A percentile compares a stretch with the other conserved stretches of the same genome.
Evolutionary conservation across 2,329 filamentous ascomycete genomes (phyloP).

Genomic region (Sarocladiaceae sp.): DNA sequence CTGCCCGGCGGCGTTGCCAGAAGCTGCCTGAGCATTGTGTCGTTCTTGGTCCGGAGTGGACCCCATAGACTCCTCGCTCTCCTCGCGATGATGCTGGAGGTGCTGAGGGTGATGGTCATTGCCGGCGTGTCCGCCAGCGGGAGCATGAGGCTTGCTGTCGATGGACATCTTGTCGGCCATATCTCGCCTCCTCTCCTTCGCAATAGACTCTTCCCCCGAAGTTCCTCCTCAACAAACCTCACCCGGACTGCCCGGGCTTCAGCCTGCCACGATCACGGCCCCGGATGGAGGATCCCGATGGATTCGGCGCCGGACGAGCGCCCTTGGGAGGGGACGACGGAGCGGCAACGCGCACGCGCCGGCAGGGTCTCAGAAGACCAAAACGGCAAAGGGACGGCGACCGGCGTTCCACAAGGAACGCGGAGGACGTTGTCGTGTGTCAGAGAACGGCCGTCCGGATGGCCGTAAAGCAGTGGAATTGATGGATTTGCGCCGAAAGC

Average conservation of each 20-base stretch:
- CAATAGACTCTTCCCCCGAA: no score
- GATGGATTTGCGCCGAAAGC: slow-evolving; percentile 10
- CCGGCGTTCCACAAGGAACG: slow-evolving; percentile 8
- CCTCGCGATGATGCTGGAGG: slow-evolving; percentile 41
- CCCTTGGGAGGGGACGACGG: slow-evolving; percentile 2
- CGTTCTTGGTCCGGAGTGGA: slow-evolving; percentile 55
- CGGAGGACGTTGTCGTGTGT: slow-evolving; percentile 1
- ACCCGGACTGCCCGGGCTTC: no score
- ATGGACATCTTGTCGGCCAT: slow-evolving; percentile 66
- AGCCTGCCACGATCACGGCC: no score
- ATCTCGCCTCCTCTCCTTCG: slow-evolving; percentile 11
- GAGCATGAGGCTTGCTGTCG: slow-evolving; percentile 45
- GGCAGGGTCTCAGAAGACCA: slow-evolving; percentile 8
- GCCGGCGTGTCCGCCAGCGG: slow-evolving; percentile 18
- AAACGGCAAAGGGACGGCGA: slow-evolving; percentile 8
- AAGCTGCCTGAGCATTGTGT: slow-evolving; percentile 16
- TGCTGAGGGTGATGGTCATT: slow-evolving; percentile 19
- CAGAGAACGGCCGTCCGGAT: no score
- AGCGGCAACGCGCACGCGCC: slow-evolving; percentile 7
- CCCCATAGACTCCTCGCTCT: slow-evolving; percentile 55
- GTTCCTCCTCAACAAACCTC: no score
- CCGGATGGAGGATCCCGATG: no score
- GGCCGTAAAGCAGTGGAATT: slow-evolving; percentile 2
- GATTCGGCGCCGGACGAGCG: background rate
- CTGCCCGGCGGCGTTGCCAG: slow-evolving; percentile 30